phyloP scores from a whole-genome alignment of 371 early-diverging fungal genomes.

The Mucor lusitanicus region DNA sequence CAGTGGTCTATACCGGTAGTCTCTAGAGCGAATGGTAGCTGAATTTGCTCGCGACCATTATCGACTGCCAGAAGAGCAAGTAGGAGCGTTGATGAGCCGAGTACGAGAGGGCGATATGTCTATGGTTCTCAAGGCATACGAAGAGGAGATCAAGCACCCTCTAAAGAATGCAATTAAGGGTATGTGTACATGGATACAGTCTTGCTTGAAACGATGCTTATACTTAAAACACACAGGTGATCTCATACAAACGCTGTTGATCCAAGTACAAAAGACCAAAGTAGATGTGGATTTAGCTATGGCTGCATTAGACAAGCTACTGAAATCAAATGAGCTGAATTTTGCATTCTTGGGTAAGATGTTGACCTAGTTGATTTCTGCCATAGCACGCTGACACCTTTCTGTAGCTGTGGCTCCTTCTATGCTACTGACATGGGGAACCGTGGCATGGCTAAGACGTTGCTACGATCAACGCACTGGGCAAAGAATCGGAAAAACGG shows the following conservation, averaged over 20 bases:
- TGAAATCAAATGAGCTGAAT: constrained; percentile 93
- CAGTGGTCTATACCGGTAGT: constrained; percentile 53
- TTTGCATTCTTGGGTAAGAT: constrained; percentile 78
- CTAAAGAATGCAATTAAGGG: constrained; percentile 18
- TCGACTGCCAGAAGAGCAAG: constrained; percentile 37
- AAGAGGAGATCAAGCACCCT: constrained; percentile 64
- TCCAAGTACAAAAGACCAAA: constrained; percentile 88
- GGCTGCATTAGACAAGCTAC: constrained; percentile 90
- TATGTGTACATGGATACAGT: constrained; percentile 11
- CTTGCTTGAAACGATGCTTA: constrained; percentile 63
- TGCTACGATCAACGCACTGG: constrained; percentile 27
- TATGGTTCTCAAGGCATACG: constrained; percentile 76
- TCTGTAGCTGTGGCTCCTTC: constrained; percentile 61
- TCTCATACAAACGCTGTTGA: constrained; percentile 81
- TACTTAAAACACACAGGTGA: constrained; percentile 49
- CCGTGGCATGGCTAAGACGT: constrained; percentile 44
- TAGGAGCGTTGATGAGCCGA: constrained; percentile 36
- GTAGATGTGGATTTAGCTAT: constrained; percentile 92
- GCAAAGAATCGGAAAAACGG: constrained; percentile 24
- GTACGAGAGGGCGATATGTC: constrained; percentile 81
- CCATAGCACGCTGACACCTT: not conserved
- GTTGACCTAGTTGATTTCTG: not conserved
- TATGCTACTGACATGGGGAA: constrained; percentile 56
- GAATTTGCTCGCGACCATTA: constrained; percentile 73
- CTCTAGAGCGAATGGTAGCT: constrained; percentile 87